phyloP scores from a whole-genome alignment of 441 rosid genomes.

The Melastoma candidum region DNA sequence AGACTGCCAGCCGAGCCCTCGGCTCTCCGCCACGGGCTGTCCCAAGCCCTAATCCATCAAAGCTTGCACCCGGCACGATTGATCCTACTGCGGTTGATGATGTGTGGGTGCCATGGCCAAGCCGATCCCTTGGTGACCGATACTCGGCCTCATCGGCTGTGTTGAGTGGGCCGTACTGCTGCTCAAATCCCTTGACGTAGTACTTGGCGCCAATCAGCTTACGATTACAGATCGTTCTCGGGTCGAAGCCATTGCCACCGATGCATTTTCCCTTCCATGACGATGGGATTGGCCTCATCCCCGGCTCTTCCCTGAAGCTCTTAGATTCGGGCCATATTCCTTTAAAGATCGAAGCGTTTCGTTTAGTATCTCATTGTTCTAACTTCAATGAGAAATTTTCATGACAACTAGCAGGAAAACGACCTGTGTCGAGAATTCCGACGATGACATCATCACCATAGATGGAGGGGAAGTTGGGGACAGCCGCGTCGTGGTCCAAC shows the following conservation, averaged over 20 bases:
- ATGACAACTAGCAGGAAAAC: not conserved
- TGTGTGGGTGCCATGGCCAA: conserved; percentile 72
- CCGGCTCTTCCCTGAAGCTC: conserved; percentile 36
- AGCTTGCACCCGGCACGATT: conserved; percentile 30
- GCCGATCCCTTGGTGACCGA: conserved; percentile 40
- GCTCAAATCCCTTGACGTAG: conserved; percentile 39
- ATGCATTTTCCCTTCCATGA: conserved; percentile 55
- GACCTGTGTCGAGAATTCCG: conserved; percentile 61
- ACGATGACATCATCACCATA: conserved; percentile 47
- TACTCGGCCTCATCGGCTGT: conserved; percentile 26
- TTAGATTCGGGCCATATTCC: conserved; percentile 70
- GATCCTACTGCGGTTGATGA: conserved; percentile 55
- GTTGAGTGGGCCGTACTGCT: conserved; percentile 30
- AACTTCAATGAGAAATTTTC: not conserved
- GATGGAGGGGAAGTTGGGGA: conserved; percentile 28
- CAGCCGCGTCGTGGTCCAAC: conserved; percentile 13
- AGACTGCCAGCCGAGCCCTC: conserved; percentile 45
- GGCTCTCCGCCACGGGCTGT: conserved; percentile 59
- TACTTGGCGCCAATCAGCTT: conserved; percentile 59
- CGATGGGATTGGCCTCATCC: conserved; percentile 38
- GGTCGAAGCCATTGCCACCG: conserved; percentile 31
- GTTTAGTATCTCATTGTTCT: not conserved
- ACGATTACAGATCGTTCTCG: conserved; percentile 25
- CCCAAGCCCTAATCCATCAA: conserved; percentile 42
- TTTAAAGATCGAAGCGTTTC: conserved; percentile 7